Evolutionary conservation across 495 filamentous ascomycete genomes (phyloP).

Genomic region (Hypoxylon rickii): DNA sequence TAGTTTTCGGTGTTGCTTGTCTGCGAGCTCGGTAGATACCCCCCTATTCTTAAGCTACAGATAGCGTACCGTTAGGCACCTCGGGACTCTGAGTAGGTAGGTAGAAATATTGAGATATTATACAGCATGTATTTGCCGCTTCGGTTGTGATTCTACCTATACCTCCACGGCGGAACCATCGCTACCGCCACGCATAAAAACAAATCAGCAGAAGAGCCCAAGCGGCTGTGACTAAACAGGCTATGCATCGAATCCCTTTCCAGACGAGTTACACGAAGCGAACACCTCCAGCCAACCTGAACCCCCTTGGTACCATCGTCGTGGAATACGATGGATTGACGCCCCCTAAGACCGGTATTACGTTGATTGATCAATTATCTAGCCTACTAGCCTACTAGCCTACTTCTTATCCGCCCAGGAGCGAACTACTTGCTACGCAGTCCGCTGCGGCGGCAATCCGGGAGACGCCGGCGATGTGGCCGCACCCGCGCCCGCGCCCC

Average conservation of each 20-base stretch:
- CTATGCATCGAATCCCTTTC: constrained; percentile 20
- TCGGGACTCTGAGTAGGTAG: too few relatives aligned
- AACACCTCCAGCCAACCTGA: constrained; percentile 3
- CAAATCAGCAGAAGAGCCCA: too few relatives aligned
- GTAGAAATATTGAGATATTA: too few relatives aligned
- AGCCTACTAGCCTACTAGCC: background rate
- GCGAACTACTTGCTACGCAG: constrained; percentile 5
- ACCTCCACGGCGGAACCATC: too few relatives aligned
- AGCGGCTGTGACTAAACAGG: constrained; percentile 6
- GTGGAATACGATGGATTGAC: background rate
- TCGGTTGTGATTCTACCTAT: too few relatives aligned
- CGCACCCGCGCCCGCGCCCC: constrained; percentile 42
- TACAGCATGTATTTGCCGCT: too few relatives aligned
- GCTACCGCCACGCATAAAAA: too few relatives aligned
- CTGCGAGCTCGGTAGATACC: too few relatives aligned
- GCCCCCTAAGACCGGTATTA: background rate
- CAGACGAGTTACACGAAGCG: constrained; percentile 15
- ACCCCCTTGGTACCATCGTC: background rate
- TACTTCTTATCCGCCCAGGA: too few relatives aligned
- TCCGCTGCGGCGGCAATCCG: constrained; percentile 31
- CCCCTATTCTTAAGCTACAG: too few relatives aligned
- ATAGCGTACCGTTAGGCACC: too few relatives aligned
- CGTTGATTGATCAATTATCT: background rate
- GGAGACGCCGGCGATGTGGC: constrained; percentile 26
- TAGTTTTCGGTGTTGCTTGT: too few relatives aligned